Evolutionary conservation across 2,329 filamentous ascomycete species (phyloP).

Genomic region (Trichoderma sp.): DNA sequence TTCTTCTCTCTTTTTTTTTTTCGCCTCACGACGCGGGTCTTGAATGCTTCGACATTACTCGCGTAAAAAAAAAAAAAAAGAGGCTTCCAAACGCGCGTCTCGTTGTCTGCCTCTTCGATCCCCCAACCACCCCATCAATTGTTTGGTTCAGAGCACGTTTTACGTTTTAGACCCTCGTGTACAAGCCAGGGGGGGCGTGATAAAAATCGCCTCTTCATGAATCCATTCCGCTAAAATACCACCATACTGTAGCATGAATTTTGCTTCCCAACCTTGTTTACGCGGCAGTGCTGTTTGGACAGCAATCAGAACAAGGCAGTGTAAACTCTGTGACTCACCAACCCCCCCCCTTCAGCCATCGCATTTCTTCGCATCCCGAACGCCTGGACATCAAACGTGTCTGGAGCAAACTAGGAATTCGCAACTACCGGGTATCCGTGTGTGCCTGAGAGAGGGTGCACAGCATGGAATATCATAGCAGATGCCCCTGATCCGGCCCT

Average conservation of each 20-base stretch:
- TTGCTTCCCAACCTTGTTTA: not conserved
- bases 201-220: not conserved
- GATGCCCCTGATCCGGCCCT: not conserved
- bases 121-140: not conserved
- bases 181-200: not conserved
- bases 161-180: not conserved
- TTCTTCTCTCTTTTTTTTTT: not conserved
- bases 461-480: not conserved
- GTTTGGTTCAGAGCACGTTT: not conserved
- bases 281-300: not conserved
- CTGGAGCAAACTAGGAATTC: not conserved
- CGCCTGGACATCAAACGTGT: not conserved
- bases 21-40: slow-evolving; percentile 1
- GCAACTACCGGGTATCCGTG: not conserved
- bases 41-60: not conserved
- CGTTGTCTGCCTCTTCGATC: not conserved
- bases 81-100: not conserved
- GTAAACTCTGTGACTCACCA: slow-evolving; percentile 6
- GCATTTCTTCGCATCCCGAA: not conserved
- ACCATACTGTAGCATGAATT: not conserved
- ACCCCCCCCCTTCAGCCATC: not conserved
- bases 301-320: not conserved
- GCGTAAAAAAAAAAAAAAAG: not conserved
- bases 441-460: not conserved
- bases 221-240: not conserved